These are phyloP conservation scores for Trifolium dubium DNA, from an alignment of 306 rosid species.

Conservation along the genomic window DNA sequence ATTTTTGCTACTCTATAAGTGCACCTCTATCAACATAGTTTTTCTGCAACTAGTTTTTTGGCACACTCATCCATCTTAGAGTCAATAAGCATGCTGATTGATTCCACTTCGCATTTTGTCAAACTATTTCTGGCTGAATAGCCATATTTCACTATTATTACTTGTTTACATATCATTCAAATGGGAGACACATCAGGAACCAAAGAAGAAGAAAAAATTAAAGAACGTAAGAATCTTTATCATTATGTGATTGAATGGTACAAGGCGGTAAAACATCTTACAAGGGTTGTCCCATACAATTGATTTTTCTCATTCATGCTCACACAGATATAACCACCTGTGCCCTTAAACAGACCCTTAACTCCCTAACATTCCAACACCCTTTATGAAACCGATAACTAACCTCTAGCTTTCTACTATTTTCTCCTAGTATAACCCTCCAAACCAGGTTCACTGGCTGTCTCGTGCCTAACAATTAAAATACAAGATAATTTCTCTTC, in stretches of 20 bases:
- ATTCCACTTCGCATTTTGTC: conserved; percentile 29
- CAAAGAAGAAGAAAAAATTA: background rate
- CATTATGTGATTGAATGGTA: conserved; percentile 12
- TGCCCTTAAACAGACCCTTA: background rate
- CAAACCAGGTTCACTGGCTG: background rate
- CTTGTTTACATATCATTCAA: conserved; percentile 8
- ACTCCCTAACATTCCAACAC: conserved; percentile 10
- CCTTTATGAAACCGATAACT: conserved; percentile 13
- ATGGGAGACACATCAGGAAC: conserved; percentile 4
- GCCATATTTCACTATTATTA: conserved; percentile 1
- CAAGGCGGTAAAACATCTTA: background rate
- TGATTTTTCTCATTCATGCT: background rate
- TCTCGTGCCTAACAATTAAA: background rate
- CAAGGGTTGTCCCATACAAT: background rate
- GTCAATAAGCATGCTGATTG: conserved; percentile 28
- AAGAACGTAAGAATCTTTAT: background rate
- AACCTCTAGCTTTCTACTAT: conserved; percentile 7
- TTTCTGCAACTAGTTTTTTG: conserved; percentile 15
- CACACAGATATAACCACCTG: background rate
- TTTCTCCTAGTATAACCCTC: conserved; percentile 11
- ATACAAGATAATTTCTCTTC: conserved; percentile 28
- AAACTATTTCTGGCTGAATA: conserved; percentile 10
- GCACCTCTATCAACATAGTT: conserved; percentile 15
- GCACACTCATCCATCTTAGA: conserved; percentile 12
- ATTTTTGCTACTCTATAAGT: conserved; percentile 14